These are phyloP conservation scores for Dryas integrifolia DNA, from an alignment of 331 rosid species.

Conservation along the genomic window DNA sequence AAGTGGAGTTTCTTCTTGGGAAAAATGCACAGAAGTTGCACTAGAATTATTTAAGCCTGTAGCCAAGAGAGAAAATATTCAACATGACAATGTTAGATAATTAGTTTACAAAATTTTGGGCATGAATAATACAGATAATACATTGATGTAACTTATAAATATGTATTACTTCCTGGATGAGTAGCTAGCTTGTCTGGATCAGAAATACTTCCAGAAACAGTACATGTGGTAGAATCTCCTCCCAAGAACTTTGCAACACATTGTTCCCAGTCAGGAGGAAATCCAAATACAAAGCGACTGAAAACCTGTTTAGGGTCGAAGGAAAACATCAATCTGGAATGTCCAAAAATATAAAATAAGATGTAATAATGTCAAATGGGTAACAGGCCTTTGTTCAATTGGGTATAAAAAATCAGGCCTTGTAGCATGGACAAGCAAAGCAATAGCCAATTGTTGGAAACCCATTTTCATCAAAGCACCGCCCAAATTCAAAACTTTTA, in stretches of 20 bases:
- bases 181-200: constrained; percentile 6
- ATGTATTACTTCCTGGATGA: constrained; percentile 18
- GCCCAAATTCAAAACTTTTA: neutral
- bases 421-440: neutral
- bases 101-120: neutral
- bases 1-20: constrained; percentile 12
- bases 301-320: constrained; percentile 37
- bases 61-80: constrained; percentile 10
- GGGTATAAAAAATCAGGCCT: neutral
- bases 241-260: constrained; percentile 35
- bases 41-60: constrained; percentile 21
- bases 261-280: constrained; percentile 63
- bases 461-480: neutral
- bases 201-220: constrained; percentile 27
- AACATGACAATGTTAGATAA: neutral
- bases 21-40: constrained; percentile 18
- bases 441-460: neutral
- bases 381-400: neutral
- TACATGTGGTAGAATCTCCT: constrained; percentile 24
- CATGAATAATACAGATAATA: neutral
- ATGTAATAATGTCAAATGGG: too few species aligned
- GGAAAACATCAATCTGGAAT: neutral
- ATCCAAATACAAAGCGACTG: constrained; percentile 56
- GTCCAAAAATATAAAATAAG: neutral
- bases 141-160: neutral